Base-by-base conservation (phyloP, 805 yeast species). In the Hanseniaspora clermontiae region DNA sequence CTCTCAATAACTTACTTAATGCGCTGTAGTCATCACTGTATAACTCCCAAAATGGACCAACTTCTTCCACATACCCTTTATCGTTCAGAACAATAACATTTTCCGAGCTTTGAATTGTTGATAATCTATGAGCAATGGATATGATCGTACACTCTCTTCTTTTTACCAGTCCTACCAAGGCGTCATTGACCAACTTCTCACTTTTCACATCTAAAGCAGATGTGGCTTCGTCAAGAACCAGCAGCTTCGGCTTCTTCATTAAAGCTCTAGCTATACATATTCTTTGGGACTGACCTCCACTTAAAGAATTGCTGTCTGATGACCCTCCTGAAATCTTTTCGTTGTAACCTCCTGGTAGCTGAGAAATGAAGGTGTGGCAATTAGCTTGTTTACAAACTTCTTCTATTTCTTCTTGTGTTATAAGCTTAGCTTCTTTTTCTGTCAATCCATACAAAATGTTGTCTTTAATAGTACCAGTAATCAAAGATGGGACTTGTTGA, bases 211-310 rank as follows among this genome's bases (percentile, higher is more conserved):
- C 98, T 51, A 93, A 72, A 0, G 95, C 86, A 1, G 97, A 82
- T 0, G 97, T 90, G 52, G 91, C 86, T 66, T 93, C 98, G 68
- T 93, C 98, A 49, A 93, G 68, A 40, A 82, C 72, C 59, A 81
- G 66, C 6, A 93, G 74, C n/a, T 82, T 72, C 0, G 97, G 95
- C 42, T 77, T 74, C 51, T 93, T 74, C 10, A 90, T 64, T 36
- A 93, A 64, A 0, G 95, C 95, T 54, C 97, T 75, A 0, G 95
- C 96, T 55, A 93, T 81, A 0, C 95, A 84, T 1, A 93, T 74
- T 59, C 97, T 73, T 66, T 93, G 97, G 45, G 84, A 74, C 66
- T 93, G 97, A 2, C 98, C 98, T 47, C 95, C 95, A n/a, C 97
- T 89, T 10, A 91, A 67, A 11, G 57, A 53, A 20, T 53, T 53